Evolutionary conservation across 768 basidiomycete genomes (phyloP).

Genomic region (Galerina sulciceps): DNA sequence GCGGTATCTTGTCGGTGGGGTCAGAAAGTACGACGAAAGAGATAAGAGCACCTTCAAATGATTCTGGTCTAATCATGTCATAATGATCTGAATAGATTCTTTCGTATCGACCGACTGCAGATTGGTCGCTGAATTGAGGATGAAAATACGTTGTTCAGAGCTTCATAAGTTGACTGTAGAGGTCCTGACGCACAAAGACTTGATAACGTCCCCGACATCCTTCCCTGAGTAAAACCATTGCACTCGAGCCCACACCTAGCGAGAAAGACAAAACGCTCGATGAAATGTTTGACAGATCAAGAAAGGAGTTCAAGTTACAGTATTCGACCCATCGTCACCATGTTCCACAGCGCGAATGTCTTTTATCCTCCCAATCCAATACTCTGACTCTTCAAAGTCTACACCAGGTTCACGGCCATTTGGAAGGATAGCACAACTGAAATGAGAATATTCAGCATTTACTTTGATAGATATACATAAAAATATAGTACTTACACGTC

Average conservation of each 20-base stretch:
- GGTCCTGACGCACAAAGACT: conserved; percentile 48
- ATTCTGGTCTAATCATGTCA: conserved; percentile 49
- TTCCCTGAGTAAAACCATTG: conserved; percentile 59
- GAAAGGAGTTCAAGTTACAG: conserved; percentile 25
- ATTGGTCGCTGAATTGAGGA: conserved; percentile 4
- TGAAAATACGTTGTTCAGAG: not conserved
- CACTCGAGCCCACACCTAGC: conserved; percentile 55
- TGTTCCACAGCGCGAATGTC: conserved; percentile 43
- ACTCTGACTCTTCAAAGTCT: conserved; percentile 35
- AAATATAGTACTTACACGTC: conserved; percentile 1
- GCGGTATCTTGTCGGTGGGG: not conserved
- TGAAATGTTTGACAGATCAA: not conserved
- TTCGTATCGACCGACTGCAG: conserved; percentile 50
- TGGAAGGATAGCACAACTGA: conserved; percentile 50
- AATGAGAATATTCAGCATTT: not conserved
- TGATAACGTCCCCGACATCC: conserved; percentile 48
- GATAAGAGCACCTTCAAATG: conserved; percentile 47
- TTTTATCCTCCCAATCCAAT: conserved; percentile 56
- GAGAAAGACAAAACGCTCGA: not conserved
- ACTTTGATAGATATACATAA: not conserved
- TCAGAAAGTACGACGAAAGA: not conserved
- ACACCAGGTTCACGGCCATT: conserved; percentile 27
- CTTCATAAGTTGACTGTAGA: not conserved
- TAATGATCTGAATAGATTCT: conserved; percentile 50
- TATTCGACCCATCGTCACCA: conserved; percentile 27